Percentiles rank a stretch among this genome's conserved stretches.
phyloP scores from a whole-genome alignment of 495 filamentous ascomycete genomes.

The Trichodelitschia bisporula region DNA sequence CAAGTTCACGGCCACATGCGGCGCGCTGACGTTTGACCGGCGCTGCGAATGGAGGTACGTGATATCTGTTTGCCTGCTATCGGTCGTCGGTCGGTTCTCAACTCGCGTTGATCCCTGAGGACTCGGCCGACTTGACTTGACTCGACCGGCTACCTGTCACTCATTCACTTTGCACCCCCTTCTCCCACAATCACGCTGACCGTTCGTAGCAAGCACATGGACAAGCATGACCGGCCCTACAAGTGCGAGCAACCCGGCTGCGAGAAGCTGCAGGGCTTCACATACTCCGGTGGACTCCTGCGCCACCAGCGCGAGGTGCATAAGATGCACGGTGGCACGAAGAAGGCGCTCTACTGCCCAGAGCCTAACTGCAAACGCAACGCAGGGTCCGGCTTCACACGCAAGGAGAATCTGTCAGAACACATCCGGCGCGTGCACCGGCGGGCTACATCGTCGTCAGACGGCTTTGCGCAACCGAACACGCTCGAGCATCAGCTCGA shows the following conservation, averaged over 20 bases:
- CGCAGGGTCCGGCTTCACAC: constrained; percentile 52
- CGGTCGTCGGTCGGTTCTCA: too few relatives aligned
- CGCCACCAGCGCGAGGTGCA: constrained; percentile 85
- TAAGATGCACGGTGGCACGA: constrained; percentile 58
- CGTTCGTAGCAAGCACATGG: constrained; percentile 62
- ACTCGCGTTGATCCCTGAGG: background rate
- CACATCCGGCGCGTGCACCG: constrained; percentile 52
- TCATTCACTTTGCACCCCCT: constrained; percentile 1
- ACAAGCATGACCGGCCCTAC: constrained; percentile 86
- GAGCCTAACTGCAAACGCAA: constrained; percentile 59
- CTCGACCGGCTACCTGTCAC: too few relatives aligned
- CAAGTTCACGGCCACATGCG: constrained; percentile 30
- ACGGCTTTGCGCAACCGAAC: too few relatives aligned
- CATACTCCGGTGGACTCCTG: constrained; percentile 69
- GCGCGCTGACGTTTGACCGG: constrained; percentile 37
- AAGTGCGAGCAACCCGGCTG: constrained; percentile 52
- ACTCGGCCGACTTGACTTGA: constrained; percentile 1
- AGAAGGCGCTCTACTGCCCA: constrained; percentile 55
- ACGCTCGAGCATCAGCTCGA: too few relatives aligned
- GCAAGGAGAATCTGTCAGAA: constrained; percentile 72
- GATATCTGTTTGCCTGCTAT: too few relatives aligned
- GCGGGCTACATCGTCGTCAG: constrained; percentile 1
- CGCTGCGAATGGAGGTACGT: constrained; percentile 87
- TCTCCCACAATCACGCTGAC: background rate
- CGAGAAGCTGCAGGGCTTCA: constrained; percentile 78